These are phyloP conservation scores for Dendrocalamus latiflorus DNA, from an alignment of 202 grass and related monocot species.

Conservation along the genomic window DNA sequence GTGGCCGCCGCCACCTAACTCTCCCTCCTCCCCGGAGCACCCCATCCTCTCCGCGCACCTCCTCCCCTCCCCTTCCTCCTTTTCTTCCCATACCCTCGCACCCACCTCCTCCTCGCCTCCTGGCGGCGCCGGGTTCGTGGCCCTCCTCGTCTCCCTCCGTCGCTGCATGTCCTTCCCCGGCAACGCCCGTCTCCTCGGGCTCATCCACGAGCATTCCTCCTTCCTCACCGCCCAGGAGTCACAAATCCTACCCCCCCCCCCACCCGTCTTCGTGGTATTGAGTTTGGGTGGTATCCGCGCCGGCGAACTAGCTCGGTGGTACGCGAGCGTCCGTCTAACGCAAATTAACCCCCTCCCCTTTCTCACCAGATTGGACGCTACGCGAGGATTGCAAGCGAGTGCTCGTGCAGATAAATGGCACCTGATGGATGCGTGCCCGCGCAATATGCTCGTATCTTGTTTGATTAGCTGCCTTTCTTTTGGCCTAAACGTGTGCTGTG, in stretches of 20 bases:
- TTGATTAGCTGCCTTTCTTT: too few species aligned
- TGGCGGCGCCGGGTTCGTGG: slow-evolving; percentile 20
- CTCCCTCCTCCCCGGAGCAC: slow-evolving; percentile 5
- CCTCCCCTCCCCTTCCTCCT: background rate
- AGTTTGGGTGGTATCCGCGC: too few species aligned
- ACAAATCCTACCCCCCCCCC: slow-evolving; percentile 12
- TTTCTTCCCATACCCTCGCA: background rate
- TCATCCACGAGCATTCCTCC: background rate
- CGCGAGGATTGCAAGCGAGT: too few species aligned
- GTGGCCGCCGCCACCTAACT: background rate
- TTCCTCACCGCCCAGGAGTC: slow-evolving; percentile 34
- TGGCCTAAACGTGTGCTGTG: too few species aligned
- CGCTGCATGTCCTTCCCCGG: slow-evolving; percentile 35
- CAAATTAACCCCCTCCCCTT: too few species aligned
- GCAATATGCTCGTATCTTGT: too few species aligned
- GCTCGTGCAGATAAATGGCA: too few species aligned
- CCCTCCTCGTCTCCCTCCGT: slow-evolving; percentile 19
- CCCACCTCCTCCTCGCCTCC: slow-evolving; percentile 25
- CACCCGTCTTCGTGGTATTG: slow-evolving; percentile 6
- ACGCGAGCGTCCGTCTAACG: too few species aligned
- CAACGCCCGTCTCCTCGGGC: slow-evolving; percentile 13
- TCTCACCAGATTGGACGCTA: too few species aligned
- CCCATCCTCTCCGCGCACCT: slow-evolving; percentile 17
- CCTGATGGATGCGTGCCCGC: too few species aligned
- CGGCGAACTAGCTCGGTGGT: too few species aligned